A percentile compares a stretch with the other conserved stretches of the same genome.
phyloP scores from a whole-genome alignment of 129 eudicot genomes.

The Dittrichia graveolens region DNA sequence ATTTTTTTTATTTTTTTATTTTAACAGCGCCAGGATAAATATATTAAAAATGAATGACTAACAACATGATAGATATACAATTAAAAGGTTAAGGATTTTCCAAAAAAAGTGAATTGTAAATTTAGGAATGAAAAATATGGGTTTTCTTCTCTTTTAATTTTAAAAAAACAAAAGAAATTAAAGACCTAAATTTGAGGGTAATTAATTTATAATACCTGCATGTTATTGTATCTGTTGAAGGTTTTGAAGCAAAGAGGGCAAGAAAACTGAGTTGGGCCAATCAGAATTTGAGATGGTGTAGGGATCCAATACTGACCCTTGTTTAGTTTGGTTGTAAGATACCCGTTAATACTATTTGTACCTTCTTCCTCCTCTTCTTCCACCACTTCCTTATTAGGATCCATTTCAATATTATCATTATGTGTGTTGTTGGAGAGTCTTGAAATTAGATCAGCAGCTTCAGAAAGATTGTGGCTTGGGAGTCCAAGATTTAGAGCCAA shows the following conservation, averaged over 20 bases:
- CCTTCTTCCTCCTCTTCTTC: conserved; percentile 34
- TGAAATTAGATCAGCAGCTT: conserved; percentile 54
- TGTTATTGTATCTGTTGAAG: conserved; percentile 95
- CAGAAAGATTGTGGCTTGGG: conserved; percentile 40
- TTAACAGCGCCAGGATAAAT: not conserved
- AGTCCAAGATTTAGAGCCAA: conserved; percentile 71
- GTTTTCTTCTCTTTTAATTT: conserved; percentile 7
- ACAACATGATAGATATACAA: no score
- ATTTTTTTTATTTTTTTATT: no score
- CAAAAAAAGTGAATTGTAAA: not conserved
- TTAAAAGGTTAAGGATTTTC: not conserved
- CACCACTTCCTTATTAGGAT: conserved; percentile 17
- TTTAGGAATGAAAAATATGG: conserved; percentile 19
- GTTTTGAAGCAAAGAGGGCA: conserved; percentile 96
- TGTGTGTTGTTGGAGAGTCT: conserved; percentile 34
- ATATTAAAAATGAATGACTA: not conserved
- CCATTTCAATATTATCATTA: conserved; percentile 25
- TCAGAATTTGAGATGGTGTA: conserved; percentile 83
- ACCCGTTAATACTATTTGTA: conserved; percentile 30
- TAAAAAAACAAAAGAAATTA: not conserved
- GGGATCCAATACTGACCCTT: conserved; percentile 99
- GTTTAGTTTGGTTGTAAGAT: conserved; percentile 54
- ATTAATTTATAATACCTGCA: conserved; percentile 63
- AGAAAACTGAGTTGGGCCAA: conserved; percentile 95
- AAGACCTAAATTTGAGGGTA: not conserved